Percentiles rank a stretch among this genome's conserved stretches.
Conservation (phyloP, 2,329 filamentous ascomycete species). For the Bipolaris bicolor region DNA sequence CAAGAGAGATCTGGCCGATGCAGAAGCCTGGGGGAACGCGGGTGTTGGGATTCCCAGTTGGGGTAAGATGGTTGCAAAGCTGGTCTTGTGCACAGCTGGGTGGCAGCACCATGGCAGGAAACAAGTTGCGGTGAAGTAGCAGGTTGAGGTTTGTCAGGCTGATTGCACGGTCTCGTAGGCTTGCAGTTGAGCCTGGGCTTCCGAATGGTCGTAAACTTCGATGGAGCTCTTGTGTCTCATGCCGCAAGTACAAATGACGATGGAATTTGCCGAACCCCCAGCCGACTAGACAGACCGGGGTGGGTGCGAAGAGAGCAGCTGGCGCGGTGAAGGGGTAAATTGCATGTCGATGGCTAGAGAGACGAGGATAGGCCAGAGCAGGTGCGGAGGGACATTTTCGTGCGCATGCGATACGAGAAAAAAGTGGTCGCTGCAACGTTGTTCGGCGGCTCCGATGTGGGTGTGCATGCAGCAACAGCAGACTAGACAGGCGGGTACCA, state of each 20-base stretch:
- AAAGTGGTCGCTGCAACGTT: not conserved
- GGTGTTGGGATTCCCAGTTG: too few relatives aligned
- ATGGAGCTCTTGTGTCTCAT: not conserved
- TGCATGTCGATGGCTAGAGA: too few relatives aligned
- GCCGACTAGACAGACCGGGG: not conserved
- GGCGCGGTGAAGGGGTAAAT: not conserved
- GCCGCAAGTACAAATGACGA: not conserved
- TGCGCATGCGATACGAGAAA: not conserved
- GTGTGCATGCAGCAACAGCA: not conserved
- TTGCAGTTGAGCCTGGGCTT: not conserved
- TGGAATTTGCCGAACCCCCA: not conserved
- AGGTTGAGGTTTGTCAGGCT: not conserved
- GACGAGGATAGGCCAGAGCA: not conserved
- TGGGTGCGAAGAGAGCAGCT: not conserved
- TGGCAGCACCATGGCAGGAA: not conserved
- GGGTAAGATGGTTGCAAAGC: not conserved
- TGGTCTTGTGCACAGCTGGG: not conserved
- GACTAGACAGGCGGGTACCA: too few relatives aligned
- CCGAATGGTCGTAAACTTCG: not conserved
- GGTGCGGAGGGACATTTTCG: not conserved
- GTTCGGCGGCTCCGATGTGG: conserved; percentile 1
- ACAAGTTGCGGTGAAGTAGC: not conserved
- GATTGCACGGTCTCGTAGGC: not conserved
- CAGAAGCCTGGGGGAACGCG: not conserved
- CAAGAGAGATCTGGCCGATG: not conserved